These are phyloP conservation scores for Prasinococcaceae sp. DNA, from an alignment of 139 green algal species.

Conservation along the genomic window DNA sequence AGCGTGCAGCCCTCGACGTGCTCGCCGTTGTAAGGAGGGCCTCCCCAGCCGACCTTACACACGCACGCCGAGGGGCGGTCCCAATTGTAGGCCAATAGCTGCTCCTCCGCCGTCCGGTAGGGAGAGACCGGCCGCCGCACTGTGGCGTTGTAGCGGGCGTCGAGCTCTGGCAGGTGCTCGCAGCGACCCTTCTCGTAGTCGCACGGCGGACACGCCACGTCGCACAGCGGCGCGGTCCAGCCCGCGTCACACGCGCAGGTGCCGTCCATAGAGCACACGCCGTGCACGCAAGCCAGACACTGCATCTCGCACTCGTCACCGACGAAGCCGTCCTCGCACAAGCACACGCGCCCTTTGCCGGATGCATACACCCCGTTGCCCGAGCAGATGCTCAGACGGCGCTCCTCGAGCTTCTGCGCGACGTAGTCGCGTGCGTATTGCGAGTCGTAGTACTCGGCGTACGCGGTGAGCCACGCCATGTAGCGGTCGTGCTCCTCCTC, in stretches of 20 bases:
- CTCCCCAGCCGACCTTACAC: background rate
- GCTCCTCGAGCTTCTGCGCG: background rate
- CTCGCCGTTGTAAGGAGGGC: background rate
- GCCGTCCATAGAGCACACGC: no score
- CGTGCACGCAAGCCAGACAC: no score
- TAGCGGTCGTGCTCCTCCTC: constrained; percentile 5
- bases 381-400: constrained; percentile 1
- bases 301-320: no score
- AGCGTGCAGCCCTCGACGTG: no score
- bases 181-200: background rate
- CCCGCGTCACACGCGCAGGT: no score
- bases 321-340: background rate
- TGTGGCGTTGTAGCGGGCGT: no score
- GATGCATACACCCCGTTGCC: background rate
- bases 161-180: no score
- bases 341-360: background rate
- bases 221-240: constrained; percentile 1
- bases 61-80: background rate
- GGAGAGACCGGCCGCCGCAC: no score
- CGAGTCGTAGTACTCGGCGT: background rate
- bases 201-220: background rate
- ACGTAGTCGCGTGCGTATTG: background rate
- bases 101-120: no score
- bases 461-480: background rate
- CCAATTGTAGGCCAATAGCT: no score